These are phyloP conservation scores for Tuber melanosporum DNA, from an alignment of 495 filamentous ascomycete genomes.

Conservation along the genomic window DNA sequence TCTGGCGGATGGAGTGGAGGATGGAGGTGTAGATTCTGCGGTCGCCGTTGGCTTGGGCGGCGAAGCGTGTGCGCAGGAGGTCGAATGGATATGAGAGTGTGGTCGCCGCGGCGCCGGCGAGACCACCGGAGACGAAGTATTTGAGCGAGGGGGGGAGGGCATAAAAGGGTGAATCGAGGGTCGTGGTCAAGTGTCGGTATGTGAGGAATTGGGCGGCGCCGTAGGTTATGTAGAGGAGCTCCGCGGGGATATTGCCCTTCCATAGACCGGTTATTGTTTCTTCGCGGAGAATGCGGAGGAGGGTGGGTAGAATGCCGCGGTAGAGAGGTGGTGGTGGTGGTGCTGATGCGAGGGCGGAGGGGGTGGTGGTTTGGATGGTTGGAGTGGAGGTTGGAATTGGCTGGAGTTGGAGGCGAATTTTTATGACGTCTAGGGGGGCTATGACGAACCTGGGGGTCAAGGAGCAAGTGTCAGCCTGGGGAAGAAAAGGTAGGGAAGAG, in stretches of 20 bases:
- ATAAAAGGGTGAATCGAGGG: conserved; percentile 44
- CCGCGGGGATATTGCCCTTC: conserved; percentile 97
- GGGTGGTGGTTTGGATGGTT: conserved; percentile 5
- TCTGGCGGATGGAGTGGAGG: conserved; percentile 59
- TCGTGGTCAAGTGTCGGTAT: conserved; percentile 64
- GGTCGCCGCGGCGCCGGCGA: conserved; percentile 74
- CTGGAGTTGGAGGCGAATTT: conserved; percentile 71
- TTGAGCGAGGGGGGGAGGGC: conserved; percentile 54
- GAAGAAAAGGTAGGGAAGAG: conserved; percentile 9
- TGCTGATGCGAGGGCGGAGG: conserved; percentile 41
- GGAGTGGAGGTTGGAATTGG: background rate
- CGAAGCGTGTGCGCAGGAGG: conserved; percentile 87
- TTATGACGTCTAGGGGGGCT: conserved; percentile 69
- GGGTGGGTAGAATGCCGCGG: conserved; percentile 70
- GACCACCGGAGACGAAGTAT: conserved; percentile 72
- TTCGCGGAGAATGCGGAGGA: conserved; percentile 63
- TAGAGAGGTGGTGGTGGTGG: conserved; percentile 57
- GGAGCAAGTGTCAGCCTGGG: conserved; percentile 60
- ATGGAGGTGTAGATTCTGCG: conserved; percentile 62
- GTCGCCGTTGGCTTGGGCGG: conserved; percentile 70
- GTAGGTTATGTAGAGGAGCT: conserved; percentile 87
- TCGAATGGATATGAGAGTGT: conserved; percentile 86
- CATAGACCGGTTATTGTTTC: conserved; percentile 85
- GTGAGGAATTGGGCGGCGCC: conserved; percentile 80
- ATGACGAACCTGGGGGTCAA: conserved; percentile 69